phyloP scores from a whole-genome alignment of 331 rosid genomes.

The Stylosanthes scabra region DNA sequence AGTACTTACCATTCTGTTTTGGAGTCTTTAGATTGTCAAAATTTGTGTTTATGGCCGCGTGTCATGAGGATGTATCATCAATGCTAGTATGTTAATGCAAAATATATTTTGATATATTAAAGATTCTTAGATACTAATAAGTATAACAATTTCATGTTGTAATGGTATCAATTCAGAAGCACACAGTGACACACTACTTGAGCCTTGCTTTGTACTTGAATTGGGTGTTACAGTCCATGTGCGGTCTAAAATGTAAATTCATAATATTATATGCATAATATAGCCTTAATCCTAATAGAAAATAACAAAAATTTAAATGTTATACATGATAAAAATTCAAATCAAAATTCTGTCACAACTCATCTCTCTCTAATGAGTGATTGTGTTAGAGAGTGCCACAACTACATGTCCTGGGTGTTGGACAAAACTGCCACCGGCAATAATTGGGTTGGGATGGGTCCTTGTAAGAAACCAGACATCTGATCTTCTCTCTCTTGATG shows the following conservation, averaged over 20 bases:
- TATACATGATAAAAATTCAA: too few relatives aligned
- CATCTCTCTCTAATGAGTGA: too few relatives aligned
- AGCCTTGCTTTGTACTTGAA: background rate
- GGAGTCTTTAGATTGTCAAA: background rate
- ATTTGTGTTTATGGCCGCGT: background rate
- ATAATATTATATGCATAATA: too few relatives aligned
- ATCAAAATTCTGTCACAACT: too few relatives aligned
- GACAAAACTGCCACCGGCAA: conserved; percentile 90
- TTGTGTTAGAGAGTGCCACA: conserved; percentile 54
- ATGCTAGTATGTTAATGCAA: background rate
- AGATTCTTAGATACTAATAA: too few relatives aligned
- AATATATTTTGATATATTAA: too few relatives aligned
- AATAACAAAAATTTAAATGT: too few relatives aligned
- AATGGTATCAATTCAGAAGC: background rate
- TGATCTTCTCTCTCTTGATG: conserved; percentile 25
- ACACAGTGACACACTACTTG: background rate
- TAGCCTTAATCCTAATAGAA: too few relatives aligned
- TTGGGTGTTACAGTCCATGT: conserved; percentile 29
- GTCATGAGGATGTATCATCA: background rate
- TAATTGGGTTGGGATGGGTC: conserved; percentile 58
- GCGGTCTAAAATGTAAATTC: conserved; percentile 7
- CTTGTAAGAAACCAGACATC: conserved; percentile 62
- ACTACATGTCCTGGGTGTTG: conserved; percentile 55
- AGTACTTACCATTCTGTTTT: background rate
- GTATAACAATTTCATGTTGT: background rate